Conservation (phyloP, 768 basidiomycete genomes). For the Serpula lacrymans region DNA sequence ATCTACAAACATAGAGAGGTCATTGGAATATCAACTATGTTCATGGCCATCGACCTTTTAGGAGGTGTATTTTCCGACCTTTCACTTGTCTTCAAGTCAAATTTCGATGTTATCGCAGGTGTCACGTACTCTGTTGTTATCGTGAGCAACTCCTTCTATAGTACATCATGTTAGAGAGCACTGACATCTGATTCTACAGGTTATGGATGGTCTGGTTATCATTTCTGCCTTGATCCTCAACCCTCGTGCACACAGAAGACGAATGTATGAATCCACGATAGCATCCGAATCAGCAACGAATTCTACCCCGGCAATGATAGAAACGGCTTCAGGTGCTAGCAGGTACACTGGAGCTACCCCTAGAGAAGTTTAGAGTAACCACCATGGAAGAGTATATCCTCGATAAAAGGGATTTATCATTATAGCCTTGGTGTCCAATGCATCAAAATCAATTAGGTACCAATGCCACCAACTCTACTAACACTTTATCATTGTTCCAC, state of each 20-base stretch:
- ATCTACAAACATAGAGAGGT: constrained; percentile 65
- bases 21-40: constrained; percentile 63
- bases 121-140: constrained; percentile 62
- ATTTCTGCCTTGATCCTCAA: constrained; percentile 64
- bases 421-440: too few relatives aligned
- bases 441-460: too few relatives aligned
- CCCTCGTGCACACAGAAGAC: constrained; percentile 45
- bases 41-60: constrained; percentile 66
- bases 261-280: too few relatives aligned
- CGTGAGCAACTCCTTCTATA: constrained; percentile 32
- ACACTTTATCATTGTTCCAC: too few relatives aligned
- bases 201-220: constrained; percentile 60
- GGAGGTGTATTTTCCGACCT: constrained; percentile 70
- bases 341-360: too few relatives aligned
- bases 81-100: constrained; percentile 61
- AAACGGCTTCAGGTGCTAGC: too few relatives aligned
- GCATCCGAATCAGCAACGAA: too few relatives aligned
- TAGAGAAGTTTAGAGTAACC: too few relatives aligned
- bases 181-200: constrained; percentile 27
- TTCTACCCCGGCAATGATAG: too few relatives aligned
- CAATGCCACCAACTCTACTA: too few relatives aligned
- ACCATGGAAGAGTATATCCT: too few relatives aligned
- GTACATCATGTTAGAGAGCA: neutral
- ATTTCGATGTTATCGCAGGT: constrained; percentile 62
- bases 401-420: too few relatives aligned